Evolutionary conservation across 202 grass and related monocot species (phyloP).

Genomic region (Digitaria exilis): DNA sequence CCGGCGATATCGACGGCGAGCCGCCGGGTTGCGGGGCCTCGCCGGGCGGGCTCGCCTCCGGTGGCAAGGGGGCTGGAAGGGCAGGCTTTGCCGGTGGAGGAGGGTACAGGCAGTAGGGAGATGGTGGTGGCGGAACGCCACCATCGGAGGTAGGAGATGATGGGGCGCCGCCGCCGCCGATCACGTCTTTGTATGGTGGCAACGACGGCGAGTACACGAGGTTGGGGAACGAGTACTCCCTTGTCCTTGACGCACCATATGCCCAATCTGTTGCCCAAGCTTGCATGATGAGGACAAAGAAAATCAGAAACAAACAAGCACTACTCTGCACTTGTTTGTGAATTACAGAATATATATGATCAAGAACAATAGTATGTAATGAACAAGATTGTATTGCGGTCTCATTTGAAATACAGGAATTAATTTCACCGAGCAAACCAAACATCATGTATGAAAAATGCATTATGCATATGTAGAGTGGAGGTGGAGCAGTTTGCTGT

Average conservation of each 20-base stretch:
- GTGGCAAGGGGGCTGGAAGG: constrained; percentile 8
- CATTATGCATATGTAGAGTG: not conserved
- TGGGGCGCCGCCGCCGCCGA: constrained; percentile 4
- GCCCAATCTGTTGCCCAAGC: not conserved
- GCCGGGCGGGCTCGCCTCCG: not conserved
- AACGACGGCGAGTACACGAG: constrained; percentile 30
- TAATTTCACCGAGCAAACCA: not conserved
- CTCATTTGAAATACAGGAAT: not conserved
- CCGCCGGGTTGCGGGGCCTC: not conserved
- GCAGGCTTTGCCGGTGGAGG: not conserved
- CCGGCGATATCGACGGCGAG: not conserved
- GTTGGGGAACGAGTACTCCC: constrained; percentile 4
- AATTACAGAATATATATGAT: not conserved
- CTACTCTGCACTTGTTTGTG: no score
- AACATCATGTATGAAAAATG: not conserved
- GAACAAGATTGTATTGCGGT: not conserved
- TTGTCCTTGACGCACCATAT: not conserved
- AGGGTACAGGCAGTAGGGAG: constrained; percentile 42
- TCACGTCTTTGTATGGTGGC: constrained; percentile 37
- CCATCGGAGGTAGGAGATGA: not conserved
- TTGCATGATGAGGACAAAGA: not conserved
- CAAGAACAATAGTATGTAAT: not conserved
- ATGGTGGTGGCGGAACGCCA: not conserved
- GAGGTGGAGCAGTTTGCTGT: not conserved
- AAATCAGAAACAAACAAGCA: not conserved